A percentile compares a stretch with the other conserved stretches of the same genome.
Conservation (phyloP, 2,329 filamentous ascomycete species). For the Trichoderma afroharzianum region DNA sequence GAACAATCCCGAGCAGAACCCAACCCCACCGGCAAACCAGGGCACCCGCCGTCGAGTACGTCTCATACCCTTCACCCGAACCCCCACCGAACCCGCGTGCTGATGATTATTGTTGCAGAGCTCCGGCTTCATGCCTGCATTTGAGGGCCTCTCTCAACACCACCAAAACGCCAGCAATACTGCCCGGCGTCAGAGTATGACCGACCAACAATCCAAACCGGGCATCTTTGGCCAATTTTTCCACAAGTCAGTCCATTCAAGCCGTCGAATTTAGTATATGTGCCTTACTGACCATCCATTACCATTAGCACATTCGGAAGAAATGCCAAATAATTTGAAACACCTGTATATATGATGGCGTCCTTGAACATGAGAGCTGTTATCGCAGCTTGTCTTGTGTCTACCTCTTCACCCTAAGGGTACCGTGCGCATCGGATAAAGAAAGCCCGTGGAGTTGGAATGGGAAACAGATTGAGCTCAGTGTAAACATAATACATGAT, state of each 20-base stretch:
- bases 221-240: conserved; percentile 55
- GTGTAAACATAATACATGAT: background rate
- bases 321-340: conserved; percentile 14
- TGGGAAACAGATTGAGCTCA: conserved; percentile 8
- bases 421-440: background rate
- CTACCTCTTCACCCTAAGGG: background rate
- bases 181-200: conserved; percentile 53
- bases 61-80: background rate
- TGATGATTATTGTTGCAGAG: conserved; percentile 31
- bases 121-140: conserved; percentile 45
- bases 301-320: conserved; percentile 12
- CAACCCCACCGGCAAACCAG: conserved; percentile 19
- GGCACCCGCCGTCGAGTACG: conserved; percentile 30
- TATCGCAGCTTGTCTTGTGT: background rate
- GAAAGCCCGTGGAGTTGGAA: background rate
- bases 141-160: conserved; percentile 49
- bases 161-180: conserved; percentile 44
- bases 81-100: background rate
- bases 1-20: conserved; percentile 25
- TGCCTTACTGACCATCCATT: background rate
- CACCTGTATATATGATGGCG: background rate
- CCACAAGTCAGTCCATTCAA: conserved; percentile 47
- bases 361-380: background rate
- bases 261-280: background rate
- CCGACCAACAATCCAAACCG: conserved; percentile 47